Base-by-base conservation (phyloP, 148 eudicot genomes). In the Persicaria tinctoria region DNA sequence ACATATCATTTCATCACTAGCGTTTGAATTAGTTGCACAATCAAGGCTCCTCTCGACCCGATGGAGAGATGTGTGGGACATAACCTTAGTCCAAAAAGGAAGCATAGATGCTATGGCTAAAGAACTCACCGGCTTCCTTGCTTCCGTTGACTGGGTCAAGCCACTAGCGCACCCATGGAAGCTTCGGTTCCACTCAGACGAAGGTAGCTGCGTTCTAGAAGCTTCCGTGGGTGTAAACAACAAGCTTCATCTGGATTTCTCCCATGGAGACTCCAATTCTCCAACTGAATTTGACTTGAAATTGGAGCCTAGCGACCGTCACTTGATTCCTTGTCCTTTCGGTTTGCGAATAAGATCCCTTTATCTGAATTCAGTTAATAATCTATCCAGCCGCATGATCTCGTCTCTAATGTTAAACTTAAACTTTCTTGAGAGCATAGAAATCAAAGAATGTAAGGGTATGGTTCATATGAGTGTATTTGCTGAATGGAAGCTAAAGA, bases 171-270 rank as follows among this genome's bases (percentile, higher is more conserved):
- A 12, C 6, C 75, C 81, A 20, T 57, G 74, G 68, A 74, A 74
- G 45, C 77, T 79, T 46, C 70, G 23, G 17, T 79, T 54, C 62
- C 70, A 74, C 63, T 20, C 75, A 8, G 16, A 18, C 27, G 46
- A 74, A 7, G 68, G 48, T 8, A 0, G 46, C 12, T 11, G 41
- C 11, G 32, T 68, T 23, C 49, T 79, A 1, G 49, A 20, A 2
- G 81, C 81, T 8, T 51, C 77, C 46, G 53, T 38, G 1, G 81
- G 74, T 9, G 64, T 46, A 23, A 46, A 74, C 17, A 55, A 53
- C 57, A 74, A 79, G 60, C 77, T 79, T 46, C 74, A 66, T 75
- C 77, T 79, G 14, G 81, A 79, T 68, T 79, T 70, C 69, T 79
- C 81, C 51, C 51, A 51, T 18, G 60, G 54, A 73, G 23, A 20